Percentiles rank a stretch among this genome's conserved stretches.
Conservation (phyloP, 2,329 filamentous ascomycete genomes). For the Colletotrichum costaricense region DNA sequence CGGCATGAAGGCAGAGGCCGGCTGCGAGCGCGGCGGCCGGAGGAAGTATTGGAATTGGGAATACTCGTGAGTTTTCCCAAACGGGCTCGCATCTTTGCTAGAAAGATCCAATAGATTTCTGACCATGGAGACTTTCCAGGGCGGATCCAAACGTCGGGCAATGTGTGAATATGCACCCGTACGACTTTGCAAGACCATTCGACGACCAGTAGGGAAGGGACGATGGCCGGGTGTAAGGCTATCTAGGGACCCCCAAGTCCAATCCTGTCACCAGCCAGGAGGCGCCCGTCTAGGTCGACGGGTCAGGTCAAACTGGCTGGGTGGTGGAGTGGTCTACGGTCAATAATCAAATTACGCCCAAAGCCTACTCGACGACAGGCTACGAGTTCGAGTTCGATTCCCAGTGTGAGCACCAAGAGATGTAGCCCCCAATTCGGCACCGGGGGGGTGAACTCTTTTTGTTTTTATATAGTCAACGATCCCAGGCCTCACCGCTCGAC, state of each 20-base stretch:
- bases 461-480: too few relatives aligned
- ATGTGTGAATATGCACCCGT: background rate
- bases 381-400: too few relatives aligned
- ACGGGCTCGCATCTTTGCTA: background rate
- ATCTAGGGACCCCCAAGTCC: too few relatives aligned
- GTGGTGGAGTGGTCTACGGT: too few relatives aligned
- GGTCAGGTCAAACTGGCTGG: too few relatives aligned
- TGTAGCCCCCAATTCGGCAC: too few relatives aligned
- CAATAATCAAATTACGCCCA: too few relatives aligned
- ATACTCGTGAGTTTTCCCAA: background rate
- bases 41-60: background rate
- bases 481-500: too few relatives aligned
- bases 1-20: background rate
- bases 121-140: background rate
- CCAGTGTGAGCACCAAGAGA: too few relatives aligned
- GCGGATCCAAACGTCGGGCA: background rate
- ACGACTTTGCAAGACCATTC: background rate
- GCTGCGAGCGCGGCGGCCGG: background rate
- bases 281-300: background rate
- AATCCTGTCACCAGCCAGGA: background rate
- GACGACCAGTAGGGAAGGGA: background rate
- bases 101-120: background rate
- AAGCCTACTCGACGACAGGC: too few relatives aligned
- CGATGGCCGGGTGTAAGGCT: background rate
- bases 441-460: too few relatives aligned